Conservation (phyloP, 306 rosid genomes). For the Luffa aegyptiaca region DNA sequence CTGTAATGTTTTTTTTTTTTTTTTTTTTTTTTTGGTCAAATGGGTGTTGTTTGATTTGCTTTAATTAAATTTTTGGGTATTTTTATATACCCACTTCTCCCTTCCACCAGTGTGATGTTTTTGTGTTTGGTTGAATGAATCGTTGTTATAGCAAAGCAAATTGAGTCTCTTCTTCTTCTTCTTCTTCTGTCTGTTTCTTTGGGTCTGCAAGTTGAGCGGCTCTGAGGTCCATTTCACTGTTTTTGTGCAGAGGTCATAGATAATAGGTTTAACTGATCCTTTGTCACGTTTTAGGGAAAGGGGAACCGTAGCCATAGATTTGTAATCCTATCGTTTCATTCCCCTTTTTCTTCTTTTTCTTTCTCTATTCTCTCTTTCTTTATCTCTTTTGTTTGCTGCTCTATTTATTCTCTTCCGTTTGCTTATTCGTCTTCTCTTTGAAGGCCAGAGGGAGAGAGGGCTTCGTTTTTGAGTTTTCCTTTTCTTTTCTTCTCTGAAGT, state of each 20-base stretch:
- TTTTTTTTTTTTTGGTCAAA: background rate
- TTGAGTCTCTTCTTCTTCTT: no score
- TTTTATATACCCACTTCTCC: background rate
- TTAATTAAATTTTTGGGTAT: background rate
- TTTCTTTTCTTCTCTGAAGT: background rate
- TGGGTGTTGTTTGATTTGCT: background rate
- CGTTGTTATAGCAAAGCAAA: background rate
- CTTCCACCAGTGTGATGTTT: no score
- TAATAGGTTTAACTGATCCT: background rate
- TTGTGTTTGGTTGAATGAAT: background rate
- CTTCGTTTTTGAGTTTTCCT: background rate
- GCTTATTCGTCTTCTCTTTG: background rate
- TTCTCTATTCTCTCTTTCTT: no score
- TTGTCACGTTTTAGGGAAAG: conserved; percentile 2
- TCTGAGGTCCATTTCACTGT: background rate
- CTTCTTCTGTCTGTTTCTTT: background rate
- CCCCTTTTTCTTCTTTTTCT: background rate
- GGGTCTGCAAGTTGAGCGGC: background rate
- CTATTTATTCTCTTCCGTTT: background rate
- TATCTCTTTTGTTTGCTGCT: background rate
- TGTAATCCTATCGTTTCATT: background rate
- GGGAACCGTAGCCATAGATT: conserved; percentile 8
- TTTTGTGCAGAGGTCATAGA: background rate
- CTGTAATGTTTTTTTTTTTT: background rate
- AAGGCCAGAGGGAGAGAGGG: background rate